These are phyloP conservation scores for Juncus inflexus DNA, from an alignment of 176 grass and related monocot genomes.

Conservation along the genomic window DNA sequence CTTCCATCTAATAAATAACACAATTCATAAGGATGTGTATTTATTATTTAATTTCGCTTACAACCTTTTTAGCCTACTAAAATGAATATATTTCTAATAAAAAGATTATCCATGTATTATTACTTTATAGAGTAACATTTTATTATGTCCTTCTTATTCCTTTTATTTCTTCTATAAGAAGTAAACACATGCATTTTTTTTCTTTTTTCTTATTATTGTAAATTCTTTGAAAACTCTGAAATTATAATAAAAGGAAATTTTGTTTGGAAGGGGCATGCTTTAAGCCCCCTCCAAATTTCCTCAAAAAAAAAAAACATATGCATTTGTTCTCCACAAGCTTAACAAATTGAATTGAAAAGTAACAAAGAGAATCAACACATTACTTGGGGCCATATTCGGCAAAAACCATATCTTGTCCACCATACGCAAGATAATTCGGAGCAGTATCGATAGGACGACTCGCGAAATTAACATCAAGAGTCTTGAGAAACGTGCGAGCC, in stretches of 20 bases:
- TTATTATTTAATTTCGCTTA: neutral
- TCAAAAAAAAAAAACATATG: too few species aligned
- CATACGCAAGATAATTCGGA: slow-evolving; percentile 19
- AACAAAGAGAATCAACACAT: neutral
- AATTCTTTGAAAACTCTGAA: too few species aligned
- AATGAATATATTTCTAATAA: neutral
- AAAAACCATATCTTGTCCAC: slow-evolving; percentile 24
- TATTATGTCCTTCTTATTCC: too few species aligned
- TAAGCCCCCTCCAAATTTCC: too few species aligned
- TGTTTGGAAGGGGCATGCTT: too few species aligned
- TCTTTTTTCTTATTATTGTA: too few species aligned
- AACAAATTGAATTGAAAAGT: neutral
- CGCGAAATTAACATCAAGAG: slow-evolving; percentile 26
- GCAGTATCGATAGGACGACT: slow-evolving; percentile 20
- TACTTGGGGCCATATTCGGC: slow-evolving; percentile 27
- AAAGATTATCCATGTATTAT: neutral
- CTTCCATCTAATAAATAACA: slow-evolving; percentile 23
- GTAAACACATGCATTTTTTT: neutral
- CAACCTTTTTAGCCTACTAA: neutral
- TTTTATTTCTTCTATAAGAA: too few species aligned
- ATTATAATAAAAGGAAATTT: too few species aligned
- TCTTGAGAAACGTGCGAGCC: slow-evolving; percentile 24
- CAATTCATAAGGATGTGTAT: neutral
- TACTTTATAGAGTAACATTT: too few species aligned
- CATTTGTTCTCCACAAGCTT: neutral